Conservation (phyloP, 2,329 filamentous ascomycete species). For the Basipetospora sp. region DNA sequence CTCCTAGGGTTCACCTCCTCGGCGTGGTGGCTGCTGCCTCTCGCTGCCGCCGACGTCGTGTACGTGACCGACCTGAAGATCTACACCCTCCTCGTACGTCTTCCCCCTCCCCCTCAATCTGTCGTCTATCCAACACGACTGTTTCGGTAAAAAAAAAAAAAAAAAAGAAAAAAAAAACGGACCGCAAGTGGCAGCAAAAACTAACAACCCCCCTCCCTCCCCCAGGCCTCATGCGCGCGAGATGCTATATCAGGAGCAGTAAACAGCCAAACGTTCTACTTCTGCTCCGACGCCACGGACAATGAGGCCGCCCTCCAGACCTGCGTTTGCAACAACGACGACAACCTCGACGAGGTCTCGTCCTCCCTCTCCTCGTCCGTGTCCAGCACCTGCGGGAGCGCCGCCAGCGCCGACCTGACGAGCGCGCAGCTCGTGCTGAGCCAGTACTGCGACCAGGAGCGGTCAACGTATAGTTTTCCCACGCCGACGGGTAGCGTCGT, state of each 20-base stretch:
- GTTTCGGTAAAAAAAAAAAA: neutral
- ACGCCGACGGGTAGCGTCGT: conserved; percentile 27
- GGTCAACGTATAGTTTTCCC: conserved; percentile 25
- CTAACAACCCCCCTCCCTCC: neutral
- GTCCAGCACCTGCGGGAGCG: conserved; percentile 27
- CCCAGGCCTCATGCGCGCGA: conserved; percentile 36
- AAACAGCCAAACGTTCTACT: conserved; percentile 25
- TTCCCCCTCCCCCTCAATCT: conserved; percentile 5
- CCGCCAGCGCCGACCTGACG: conserved; percentile 32
- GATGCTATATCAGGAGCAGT: conserved; percentile 30
- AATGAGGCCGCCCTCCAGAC: conserved; percentile 31
- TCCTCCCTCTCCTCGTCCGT: conserved; percentile 25
- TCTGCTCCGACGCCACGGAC: conserved; percentile 30
- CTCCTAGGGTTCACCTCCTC: too few species aligned
- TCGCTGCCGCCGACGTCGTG: conserved; percentile 14
- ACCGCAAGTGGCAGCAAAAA: neutral
- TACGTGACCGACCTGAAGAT: conserved; percentile 31
- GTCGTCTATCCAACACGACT: neutral
- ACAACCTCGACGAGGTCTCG: conserved; percentile 23
- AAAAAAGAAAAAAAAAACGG: too few species aligned
- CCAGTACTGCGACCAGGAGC: conserved; percentile 33
- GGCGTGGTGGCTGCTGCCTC: neutral
- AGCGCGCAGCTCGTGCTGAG: conserved; percentile 31
- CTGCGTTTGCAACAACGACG: conserved; percentile 37
- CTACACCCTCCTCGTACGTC: conserved; percentile 25